Evolutionary conservation across 2,329 filamentous ascomycete species (phyloP).

Genomic region (Verticillium dahliae): DNA sequence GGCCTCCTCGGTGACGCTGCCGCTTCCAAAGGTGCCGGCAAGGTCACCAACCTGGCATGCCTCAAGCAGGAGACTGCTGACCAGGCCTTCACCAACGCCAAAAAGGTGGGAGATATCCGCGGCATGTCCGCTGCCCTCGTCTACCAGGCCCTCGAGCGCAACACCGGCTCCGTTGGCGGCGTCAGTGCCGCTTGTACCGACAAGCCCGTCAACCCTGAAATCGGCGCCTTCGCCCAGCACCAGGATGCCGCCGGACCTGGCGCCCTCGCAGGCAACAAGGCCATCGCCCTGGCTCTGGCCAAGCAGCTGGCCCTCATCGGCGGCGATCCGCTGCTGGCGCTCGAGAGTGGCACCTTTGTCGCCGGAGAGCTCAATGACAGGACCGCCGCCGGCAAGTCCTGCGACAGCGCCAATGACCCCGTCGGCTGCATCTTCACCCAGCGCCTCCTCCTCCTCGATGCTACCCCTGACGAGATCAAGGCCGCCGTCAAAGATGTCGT

Average conservation of each 20-base stretch:
- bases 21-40: conserved; percentile 27
- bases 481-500: conserved; percentile 30
- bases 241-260: conserved; percentile 35
- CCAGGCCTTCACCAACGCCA: conserved; percentile 55
- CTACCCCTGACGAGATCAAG: conserved; percentile 44
- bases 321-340: conserved; percentile 32
- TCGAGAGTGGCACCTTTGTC: conserved; percentile 35
- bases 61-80: conserved; percentile 45
- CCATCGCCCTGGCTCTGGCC: conserved; percentile 31
- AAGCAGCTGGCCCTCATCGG: conserved; percentile 35
- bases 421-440: conserved; percentile 50
- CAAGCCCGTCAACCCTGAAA: conserved; percentile 37
- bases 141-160: conserved; percentile 47
- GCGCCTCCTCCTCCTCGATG: conserved; percentile 48
- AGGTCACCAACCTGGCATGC: conserved; percentile 33
- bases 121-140: conserved; percentile 49
- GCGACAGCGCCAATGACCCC: conserved; percentile 40
- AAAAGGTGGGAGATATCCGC: conserved; percentile 41
- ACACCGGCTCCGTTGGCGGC: conserved; percentile 35
- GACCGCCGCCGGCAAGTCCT: conserved; percentile 44
- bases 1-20: conserved; percentile 44
- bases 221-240: conserved; percentile 35
- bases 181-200: conserved; percentile 30
- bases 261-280: conserved; percentile 34
- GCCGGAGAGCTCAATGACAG: conserved; percentile 30